These are phyloP conservation scores for Lecanicillium sp. DNA, from an alignment of 2,329 filamentous ascomycete species.

Conservation along the genomic window DNA sequence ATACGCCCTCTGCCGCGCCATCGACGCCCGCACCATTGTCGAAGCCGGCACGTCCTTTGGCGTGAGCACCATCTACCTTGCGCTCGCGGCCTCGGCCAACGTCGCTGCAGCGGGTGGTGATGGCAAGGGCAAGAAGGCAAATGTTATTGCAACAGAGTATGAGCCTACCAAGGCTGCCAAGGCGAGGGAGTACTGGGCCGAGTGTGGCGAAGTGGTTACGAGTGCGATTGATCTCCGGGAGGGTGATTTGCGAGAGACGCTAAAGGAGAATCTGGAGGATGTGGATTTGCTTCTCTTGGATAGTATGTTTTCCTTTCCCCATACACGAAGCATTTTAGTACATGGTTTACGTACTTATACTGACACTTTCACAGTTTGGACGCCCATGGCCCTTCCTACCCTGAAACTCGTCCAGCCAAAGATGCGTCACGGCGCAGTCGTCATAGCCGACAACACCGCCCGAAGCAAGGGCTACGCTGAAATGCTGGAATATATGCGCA, in stretches of 20 bases:
- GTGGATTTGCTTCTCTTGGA: conserved; percentile 41
- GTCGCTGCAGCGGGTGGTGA: conserved; percentile 4
- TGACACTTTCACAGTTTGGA: conserved; percentile 35
- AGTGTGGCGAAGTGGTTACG: conserved; percentile 36
- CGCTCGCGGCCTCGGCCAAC: conserved; percentile 42
- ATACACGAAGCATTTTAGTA: neutral
- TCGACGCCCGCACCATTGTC: conserved; percentile 37
- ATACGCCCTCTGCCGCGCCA: conserved; percentile 39
- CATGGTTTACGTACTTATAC: neutral
- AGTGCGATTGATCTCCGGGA: conserved; percentile 41
- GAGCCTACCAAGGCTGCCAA: conserved; percentile 39
- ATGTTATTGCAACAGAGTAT: conserved; percentile 48
- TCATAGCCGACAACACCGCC: conserved; percentile 39
- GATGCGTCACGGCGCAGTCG: conserved; percentile 32
- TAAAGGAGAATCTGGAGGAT: conserved; percentile 17
- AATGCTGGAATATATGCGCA: conserved; percentile 31
- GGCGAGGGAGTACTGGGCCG: conserved; percentile 42
- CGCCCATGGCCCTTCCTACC: conserved; percentile 39
- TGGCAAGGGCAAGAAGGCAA: neutral
- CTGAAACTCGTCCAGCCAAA: conserved; percentile 34
- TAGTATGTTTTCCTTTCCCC: conserved; percentile 31
- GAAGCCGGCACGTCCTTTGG: conserved; percentile 52
- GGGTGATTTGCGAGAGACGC: conserved; percentile 44
- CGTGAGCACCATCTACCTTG: conserved; percentile 51
- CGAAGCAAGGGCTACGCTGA: conserved; percentile 31